These are phyloP conservation scores for Plasmodium cynomolgi DNA, from an alignment of 169 alveolate genomes.

Conservation along the genomic window DNA sequence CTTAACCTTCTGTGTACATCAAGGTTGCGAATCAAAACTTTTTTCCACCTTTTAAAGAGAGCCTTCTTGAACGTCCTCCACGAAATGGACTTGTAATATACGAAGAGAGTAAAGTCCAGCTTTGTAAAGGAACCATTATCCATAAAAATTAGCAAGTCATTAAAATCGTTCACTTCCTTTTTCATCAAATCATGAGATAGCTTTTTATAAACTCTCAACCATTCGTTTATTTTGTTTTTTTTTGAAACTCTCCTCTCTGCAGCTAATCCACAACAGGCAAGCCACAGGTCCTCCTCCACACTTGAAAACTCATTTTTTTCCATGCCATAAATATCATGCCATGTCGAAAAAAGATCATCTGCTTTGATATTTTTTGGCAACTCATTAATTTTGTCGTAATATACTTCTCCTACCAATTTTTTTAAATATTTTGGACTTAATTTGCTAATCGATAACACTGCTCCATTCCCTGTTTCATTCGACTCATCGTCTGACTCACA, in stretches of 20 bases:
- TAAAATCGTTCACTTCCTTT: neutral
- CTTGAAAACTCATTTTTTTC: neutral
- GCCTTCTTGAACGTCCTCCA: neutral
- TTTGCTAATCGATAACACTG: neutral
- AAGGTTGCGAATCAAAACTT: neutral
- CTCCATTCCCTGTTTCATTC: neutral
- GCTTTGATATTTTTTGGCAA: neutral
- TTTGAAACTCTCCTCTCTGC: neutral
- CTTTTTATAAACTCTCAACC: neutral
- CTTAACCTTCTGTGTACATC: neutral
- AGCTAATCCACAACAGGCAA: neutral
- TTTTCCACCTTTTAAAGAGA: neutral
- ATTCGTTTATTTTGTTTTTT: neutral
- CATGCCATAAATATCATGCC: neutral
- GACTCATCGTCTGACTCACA: neutral
- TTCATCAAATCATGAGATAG: neutral
- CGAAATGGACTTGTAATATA: conserved; percentile 1
- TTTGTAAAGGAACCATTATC: neutral
- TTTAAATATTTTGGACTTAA: neutral
- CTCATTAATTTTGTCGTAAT: neutral
- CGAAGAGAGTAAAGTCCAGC: neutral
- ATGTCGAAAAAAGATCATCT: neutral
- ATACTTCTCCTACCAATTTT: neutral
- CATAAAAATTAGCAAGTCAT: neutral
- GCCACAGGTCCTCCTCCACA: neutral